Evolutionary conservation across 345 rosid genomes (phyloP).

Genomic region (Rhodamnia argentea): DNA sequence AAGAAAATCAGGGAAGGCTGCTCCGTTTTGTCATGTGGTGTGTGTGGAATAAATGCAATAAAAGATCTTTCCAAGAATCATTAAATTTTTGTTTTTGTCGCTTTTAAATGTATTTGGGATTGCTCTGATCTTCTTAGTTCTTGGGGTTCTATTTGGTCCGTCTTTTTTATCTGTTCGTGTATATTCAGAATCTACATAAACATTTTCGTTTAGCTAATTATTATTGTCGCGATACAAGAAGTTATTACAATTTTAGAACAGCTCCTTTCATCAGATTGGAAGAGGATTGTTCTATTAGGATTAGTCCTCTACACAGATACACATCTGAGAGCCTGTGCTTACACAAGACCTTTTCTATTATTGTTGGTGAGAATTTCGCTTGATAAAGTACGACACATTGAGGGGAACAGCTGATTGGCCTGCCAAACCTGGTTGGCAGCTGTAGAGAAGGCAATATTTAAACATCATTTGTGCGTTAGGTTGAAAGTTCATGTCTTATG

Average conservation of each 20-base stretch:
- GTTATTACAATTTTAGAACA: neutral
- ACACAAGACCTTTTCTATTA: neutral
- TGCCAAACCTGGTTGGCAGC: neutral
- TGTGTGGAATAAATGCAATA: neutral
- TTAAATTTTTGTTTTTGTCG: neutral
- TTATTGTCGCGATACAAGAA: neutral
- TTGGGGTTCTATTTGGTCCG: neutral
- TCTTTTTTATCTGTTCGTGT: neutral
- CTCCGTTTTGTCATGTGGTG: neutral
- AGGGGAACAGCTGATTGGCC: neutral
- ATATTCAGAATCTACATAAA: neutral
- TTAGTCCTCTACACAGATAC: neutral
- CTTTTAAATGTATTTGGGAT: neutral
- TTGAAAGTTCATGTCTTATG: neutral
- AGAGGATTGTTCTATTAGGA: neutral
- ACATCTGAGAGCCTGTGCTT: neutral
- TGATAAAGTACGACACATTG: neutral
- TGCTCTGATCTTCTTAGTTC: neutral
- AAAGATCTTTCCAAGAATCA: neutral
- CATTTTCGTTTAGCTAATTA: neutral
- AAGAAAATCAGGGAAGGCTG: neutral
- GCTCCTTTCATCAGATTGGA: neutral
- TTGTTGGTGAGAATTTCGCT: neutral
- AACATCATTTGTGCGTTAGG: neutral
- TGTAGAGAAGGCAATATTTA: neutral